Evolutionary conservation across 768 basidiomycete species (phyloP), one percentile per base, ranked within the genome.

Genomic region (Leccinum ochraceum): DNA sequence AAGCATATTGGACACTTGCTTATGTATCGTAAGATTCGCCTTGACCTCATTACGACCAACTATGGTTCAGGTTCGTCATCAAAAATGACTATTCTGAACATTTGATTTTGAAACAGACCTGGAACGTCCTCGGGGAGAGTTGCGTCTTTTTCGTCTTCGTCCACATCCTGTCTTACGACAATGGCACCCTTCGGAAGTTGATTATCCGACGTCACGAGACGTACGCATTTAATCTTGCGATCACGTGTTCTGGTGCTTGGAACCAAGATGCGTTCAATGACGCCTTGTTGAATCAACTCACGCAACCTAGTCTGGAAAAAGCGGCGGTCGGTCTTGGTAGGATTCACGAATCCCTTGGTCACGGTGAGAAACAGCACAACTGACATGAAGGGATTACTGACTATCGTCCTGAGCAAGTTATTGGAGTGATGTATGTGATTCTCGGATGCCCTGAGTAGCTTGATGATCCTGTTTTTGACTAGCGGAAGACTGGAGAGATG

Each of bases 321-420:
- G 14, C 92, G 84, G n/a, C 92, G 83, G 65, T 93, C 88, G 4
- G 84, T 84, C 72, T 87, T 90, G 5, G 83, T 86, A 34, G 90
- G 90, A 69, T 87, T 86, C 22, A 78, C 66, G 70, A 92, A 92
- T 3, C 92, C 92, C 92, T 94, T 59, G 4, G 46, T 56, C 22
- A 56, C 4, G 37, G 44, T 73, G 22, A 58, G 20, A 4, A 26
- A 17, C 34, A 42, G 44, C 42, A 16, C 9, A 44, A 11, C 59
- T 55, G 3, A 28, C 13, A 63, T 51, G 26, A 55, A 53, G 50
- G 17, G 46, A 51, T 42, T 8, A 72, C 89, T 57, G 67, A 94
- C 94, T 57, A 95, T 82, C 17, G 85, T 85, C 58, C 88, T 74
- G n/a, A 95, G 76, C 69, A 95, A 79, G 60, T 95, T 92, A 54